These are phyloP conservation scores for Carex parvula DNA, from an alignment of 176 grass and related monocot genomes.

Conservation along the genomic window DNA sequence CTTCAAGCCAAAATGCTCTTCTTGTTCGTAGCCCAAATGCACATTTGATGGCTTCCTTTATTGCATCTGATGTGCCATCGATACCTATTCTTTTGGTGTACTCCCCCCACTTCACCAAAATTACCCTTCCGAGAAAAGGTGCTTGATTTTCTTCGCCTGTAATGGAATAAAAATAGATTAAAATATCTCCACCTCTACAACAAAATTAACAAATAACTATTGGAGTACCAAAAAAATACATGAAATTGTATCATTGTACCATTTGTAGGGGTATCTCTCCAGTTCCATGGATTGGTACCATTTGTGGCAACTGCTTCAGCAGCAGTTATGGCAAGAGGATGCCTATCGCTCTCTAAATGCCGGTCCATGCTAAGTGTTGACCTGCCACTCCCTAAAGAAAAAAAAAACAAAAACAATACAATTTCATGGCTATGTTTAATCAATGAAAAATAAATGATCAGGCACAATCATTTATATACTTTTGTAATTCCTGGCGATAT, in stretches of 20 bases:
- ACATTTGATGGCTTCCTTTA: conserved; percentile 93
- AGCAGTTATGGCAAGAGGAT: conserved; percentile 62
- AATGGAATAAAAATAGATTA: background rate
- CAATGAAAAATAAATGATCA: background rate
- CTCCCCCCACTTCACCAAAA: conserved; percentile 94
- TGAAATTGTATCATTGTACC: conserved; percentile 62
- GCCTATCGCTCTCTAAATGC: conserved; percentile 60
- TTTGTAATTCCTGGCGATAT: background rate
- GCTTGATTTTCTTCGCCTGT: conserved; percentile 66
- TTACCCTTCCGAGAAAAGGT: conserved; percentile 69
- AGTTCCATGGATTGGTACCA: conserved; percentile 90
- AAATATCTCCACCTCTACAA: background rate
- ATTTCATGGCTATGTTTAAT: background rate
- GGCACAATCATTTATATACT: background rate
- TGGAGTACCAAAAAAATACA: background rate
- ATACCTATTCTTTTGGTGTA: conserved; percentile 93
- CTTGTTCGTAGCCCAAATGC: conserved; percentile 89
- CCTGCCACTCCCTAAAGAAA: conserved; percentile 63
- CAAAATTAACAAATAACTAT: background rate
- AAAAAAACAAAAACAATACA: conserved; percentile 21
- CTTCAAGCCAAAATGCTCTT: conserved; percentile 98
- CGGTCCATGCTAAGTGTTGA: conserved; percentile 61
- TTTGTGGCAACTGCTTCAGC: conserved; percentile 73
- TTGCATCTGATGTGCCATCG: conserved; percentile 78
- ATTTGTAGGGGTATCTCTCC: conserved; percentile 85